Evolutionary conservation across 192 early-diverging fungal genomes (phyloP).

Genomic region (Linnemannia exigua): DNA sequence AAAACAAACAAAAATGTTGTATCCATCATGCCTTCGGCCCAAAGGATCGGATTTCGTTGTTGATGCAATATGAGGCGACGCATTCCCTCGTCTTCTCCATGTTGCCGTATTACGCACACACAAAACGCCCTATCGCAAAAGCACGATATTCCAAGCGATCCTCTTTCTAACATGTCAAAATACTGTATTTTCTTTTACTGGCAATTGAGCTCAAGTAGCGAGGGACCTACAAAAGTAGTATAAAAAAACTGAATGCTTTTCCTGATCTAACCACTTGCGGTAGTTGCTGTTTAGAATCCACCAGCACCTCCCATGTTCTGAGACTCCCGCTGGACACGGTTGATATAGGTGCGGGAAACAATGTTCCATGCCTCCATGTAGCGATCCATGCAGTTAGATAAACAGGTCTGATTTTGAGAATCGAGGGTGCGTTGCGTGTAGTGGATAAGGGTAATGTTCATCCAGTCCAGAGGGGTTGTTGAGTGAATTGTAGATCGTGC

Average conservation of each 20-base stretch:
- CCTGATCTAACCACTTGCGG: not conserved
- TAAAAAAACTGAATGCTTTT: not conserved
- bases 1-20: no score
- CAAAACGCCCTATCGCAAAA: not conserved
- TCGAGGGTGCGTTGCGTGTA: not conserved
- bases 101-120: no score
- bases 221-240: not conserved
- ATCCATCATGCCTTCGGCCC: no score
- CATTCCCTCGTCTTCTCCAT: no score
- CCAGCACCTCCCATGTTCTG: slow-evolving; percentile 46
- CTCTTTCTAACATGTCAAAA: not conserved
- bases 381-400: slow-evolving; percentile 85
- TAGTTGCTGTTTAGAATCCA: slow-evolving; percentile 9
- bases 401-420: slow-evolving; percentile 68
- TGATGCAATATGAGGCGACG: not conserved
- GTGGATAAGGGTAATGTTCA: not conserved
- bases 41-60: no score
- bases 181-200: not conserved
- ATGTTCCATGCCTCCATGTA: slow-evolving; percentile 91
- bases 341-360: slow-evolving; percentile 79
- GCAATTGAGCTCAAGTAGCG: not conserved
- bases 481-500: not conserved
- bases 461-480: not conserved
- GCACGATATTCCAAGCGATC: not conserved
- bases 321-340: slow-evolving; percentile 76